Conservation (phyloP, 2,329 filamentous ascomycete species). For the Penicillium fuscoglaucum region DNA sequence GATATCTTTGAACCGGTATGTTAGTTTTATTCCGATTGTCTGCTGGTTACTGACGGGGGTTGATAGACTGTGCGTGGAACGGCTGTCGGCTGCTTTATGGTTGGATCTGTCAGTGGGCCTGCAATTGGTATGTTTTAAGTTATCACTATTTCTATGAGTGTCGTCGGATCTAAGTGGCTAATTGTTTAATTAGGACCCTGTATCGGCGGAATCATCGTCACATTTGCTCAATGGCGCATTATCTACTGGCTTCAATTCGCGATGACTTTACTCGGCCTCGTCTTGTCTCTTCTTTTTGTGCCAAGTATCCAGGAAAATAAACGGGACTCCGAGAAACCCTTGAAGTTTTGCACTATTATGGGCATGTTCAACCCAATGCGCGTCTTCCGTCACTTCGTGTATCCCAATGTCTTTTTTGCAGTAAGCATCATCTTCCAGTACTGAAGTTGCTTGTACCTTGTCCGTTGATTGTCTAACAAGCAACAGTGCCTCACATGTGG, state of each 20-base stretch:
- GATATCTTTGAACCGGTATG: slow-evolving; percentile 43
- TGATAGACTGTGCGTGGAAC: slow-evolving; percentile 43
- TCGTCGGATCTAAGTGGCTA: neutral
- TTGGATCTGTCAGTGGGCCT: slow-evolving; percentile 46
- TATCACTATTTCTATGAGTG: neutral
- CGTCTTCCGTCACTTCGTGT: slow-evolving; percentile 61
- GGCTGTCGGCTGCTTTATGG: slow-evolving; percentile 47
- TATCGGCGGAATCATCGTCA: slow-evolving; percentile 75
- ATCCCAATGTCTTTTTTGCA: slow-evolving; percentile 66
- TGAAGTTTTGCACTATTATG: slow-evolving; percentile 43
- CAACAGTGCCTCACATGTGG: slow-evolving; percentile 38
- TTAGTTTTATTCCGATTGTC: neutral
- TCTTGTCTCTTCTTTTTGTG: slow-evolving; percentile 65
- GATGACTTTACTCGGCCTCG: slow-evolving; percentile 60
- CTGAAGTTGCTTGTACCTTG: neutral
- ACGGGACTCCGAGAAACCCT: slow-evolving; percentile 50
- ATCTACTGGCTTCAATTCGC: slow-evolving; percentile 78
- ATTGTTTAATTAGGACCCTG: slow-evolving; percentile 48
- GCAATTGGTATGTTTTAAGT: slow-evolving; percentile 38
- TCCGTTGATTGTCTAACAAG: neutral
- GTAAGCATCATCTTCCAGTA: slow-evolving; percentile 28
- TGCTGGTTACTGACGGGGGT: slow-evolving; percentile 2
- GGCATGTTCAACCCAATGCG: slow-evolving; percentile 63
- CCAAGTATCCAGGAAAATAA: slow-evolving; percentile 64
- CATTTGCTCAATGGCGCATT: slow-evolving; percentile 69